Conservation (phyloP, 2,329 filamentous ascomycete species). For the Metarhizium album region DNA sequence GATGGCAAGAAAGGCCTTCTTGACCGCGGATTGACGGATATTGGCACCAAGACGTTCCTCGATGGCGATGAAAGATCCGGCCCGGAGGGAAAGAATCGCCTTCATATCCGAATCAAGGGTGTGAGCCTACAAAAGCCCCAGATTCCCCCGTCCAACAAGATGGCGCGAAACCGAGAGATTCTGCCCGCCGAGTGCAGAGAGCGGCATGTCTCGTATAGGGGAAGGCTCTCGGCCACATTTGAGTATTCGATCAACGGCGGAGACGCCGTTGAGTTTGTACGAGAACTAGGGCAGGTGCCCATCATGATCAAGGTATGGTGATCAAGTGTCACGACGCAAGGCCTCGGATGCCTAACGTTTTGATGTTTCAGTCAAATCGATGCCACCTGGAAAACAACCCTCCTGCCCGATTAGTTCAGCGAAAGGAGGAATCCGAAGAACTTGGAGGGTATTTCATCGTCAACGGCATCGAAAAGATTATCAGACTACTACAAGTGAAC, state of each 20-base stretch:
- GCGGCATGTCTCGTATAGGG: slow-evolving; percentile 82
- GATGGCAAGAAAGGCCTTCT: slow-evolving; percentile 51
- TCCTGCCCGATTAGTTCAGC: slow-evolving; percentile 69
- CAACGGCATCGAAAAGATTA: slow-evolving; percentile 94
- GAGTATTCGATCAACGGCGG: slow-evolving; percentile 83
- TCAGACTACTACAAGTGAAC: slow-evolving; percentile 83
- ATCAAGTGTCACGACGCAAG: neutral
- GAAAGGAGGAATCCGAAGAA: slow-evolving; percentile 93
- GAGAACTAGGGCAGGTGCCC: slow-evolving; percentile 81
- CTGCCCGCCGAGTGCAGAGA: slow-evolving; percentile 90
- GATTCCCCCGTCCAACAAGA: slow-evolving; percentile 74
- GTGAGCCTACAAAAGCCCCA: slow-evolving; percentile 74
- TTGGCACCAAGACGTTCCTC: slow-evolving; percentile 78
- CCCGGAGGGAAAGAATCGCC: slow-evolving; percentile 54
- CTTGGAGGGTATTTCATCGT: slow-evolving; percentile 94
- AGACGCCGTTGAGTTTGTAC: slow-evolving; percentile 68
- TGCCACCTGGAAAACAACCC: slow-evolving; percentile 85
- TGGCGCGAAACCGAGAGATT: slow-evolving; percentile 73
- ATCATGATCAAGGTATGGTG: slow-evolving; percentile 76
- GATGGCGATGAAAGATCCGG: slow-evolving; percentile 63
- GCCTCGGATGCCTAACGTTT: neutral
- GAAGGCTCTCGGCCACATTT: slow-evolving; percentile 70
- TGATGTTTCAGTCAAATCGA: slow-evolving; percentile 57
- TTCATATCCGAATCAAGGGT: slow-evolving; percentile 70
- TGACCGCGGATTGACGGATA: slow-evolving; percentile 70